phyloP scores from a whole-genome alignment of 1,284 basidiomycete species.

The Sporisorium sorghi region DNA sequence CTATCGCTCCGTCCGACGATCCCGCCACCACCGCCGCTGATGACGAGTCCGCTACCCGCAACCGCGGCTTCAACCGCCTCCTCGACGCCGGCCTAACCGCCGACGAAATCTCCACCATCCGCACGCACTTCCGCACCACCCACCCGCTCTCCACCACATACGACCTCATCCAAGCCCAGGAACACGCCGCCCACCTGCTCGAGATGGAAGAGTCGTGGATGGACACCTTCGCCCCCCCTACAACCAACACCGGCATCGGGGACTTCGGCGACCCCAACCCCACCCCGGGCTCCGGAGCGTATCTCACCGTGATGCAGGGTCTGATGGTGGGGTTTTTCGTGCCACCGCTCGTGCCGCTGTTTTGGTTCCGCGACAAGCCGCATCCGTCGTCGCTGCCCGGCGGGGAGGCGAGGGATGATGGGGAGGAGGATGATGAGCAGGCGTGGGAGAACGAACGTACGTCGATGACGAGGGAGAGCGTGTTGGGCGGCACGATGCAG shows the following conservation, averaged over 20 bases:
- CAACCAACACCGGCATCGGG: not conserved
- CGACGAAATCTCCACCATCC: conserved; percentile 35
- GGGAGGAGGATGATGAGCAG: conserved; percentile 26
- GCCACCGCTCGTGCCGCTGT: conserved; percentile 30
- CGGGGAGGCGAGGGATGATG: not conserved
- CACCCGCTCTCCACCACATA: conserved; percentile 22
- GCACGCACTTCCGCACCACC: conserved; percentile 30
- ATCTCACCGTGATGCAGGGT: conserved; percentile 35
- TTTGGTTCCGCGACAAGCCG: conserved; percentile 36
- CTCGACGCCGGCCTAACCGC: conserved; percentile 32
- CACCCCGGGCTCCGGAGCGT: conserved; percentile 6
- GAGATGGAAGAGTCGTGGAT: conserved; percentile 53
- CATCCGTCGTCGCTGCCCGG: conserved; percentile 24
- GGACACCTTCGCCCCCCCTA: conserved; percentile 29
- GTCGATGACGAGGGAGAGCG: conserved; percentile 12
- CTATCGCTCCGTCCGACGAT: not conserved
- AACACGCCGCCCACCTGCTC: conserved; percentile 38
- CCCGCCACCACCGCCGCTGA: not conserved
- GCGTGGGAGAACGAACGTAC: conserved; percentile 17
- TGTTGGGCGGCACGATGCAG: conserved; percentile 45
- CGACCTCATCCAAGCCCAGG: conserved; percentile 27
- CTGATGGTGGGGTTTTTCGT: conserved; percentile 46
- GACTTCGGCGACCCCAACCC: conserved; percentile 12
- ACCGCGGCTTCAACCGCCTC: conserved; percentile 47
- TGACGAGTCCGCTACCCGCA: conserved; percentile 1